These are phyloP conservation scores for Iris pallida DNA, from an alignment of 116 monocot genomes.

Conservation along the genomic window DNA sequence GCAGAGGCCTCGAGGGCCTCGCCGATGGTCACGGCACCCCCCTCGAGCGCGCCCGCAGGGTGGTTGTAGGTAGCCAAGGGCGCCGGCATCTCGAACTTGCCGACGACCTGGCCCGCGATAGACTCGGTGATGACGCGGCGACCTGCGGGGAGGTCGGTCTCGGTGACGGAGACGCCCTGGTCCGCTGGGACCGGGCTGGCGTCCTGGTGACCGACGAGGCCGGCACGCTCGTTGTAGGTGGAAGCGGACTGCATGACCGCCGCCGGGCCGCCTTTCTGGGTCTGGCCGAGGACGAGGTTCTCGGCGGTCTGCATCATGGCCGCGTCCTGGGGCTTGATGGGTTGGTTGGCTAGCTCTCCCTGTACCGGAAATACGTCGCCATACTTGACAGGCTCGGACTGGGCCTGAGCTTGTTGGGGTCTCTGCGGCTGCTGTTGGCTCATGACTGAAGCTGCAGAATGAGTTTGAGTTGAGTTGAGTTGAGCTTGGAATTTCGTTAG, in stretches of 20 bases:
- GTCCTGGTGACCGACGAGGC: conserved; percentile 45
- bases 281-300: conserved; percentile 41
- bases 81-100: background rate
- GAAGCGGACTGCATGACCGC: conserved; percentile 74
- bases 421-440: conserved; percentile 14
- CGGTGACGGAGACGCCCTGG: conserved; percentile 22
- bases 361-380: conserved; percentile 53
- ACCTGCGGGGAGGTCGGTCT: conserved; percentile 24
- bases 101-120: conserved; percentile 29
- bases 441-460: background rate
- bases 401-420: conserved; percentile 1
- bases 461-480: too few relatives aligned
- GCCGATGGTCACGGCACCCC: conserved; percentile 32
- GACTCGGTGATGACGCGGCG: conserved; percentile 26
- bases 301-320: conserved; percentile 81
- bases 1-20: conserved; percentile 55
- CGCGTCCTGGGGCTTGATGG: conserved; percentile 55
- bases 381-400: conserved; percentile 33
- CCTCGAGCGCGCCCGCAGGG: too few relatives aligned
- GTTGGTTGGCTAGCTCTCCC: conserved; percentile 36
- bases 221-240: conserved; percentile 41
- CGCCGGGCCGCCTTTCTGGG: conserved; percentile 57
- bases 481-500: too few relatives aligned
- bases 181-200: background rate
- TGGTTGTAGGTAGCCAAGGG: background rate